Evolutionary conservation across 495 filamentous ascomycete species (phyloP).

Genomic region (Annulohypoxylon nitens): DNA sequence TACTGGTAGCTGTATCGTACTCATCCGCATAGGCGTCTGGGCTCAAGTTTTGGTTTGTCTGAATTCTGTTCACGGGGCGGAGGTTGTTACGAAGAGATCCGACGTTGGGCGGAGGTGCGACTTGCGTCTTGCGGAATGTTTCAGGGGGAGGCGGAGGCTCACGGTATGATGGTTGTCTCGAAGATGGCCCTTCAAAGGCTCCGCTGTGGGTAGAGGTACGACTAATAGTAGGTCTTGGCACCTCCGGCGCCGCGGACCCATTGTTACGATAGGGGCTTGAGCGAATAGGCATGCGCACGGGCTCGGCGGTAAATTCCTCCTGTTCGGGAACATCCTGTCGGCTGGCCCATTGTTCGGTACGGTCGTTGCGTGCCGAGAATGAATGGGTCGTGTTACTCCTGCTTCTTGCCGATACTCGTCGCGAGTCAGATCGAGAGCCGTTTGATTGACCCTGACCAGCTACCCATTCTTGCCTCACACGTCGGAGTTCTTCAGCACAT

Average conservation of each 20-base stretch:
- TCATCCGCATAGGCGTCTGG: conserved; percentile 74
- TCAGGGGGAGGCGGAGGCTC: conserved; percentile 49
- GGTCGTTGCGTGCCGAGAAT: conserved; percentile 57
- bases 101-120: conserved; percentile 50
- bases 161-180: conserved; percentile 40
- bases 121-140: conserved; percentile 49
- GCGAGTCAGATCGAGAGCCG: conserved; percentile 37
- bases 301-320: conserved; percentile 55
- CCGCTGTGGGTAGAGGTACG: conserved; percentile 66
- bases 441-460: conserved; percentile 46
- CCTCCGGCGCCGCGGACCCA: conserved; percentile 64
- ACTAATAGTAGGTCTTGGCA: conserved; percentile 51
- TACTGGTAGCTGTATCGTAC: conserved; percentile 71
- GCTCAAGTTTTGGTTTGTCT: conserved; percentile 67
- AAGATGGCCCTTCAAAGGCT: conserved; percentile 47
- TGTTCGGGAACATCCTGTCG: conserved; percentile 53
- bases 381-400: conserved; percentile 63
- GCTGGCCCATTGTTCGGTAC: conserved; percentile 50
- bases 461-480: conserved; percentile 63
- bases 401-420: conserved; percentile 55
- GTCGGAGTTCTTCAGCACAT: conserved; percentile 77
- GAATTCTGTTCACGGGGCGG: conserved; percentile 57
- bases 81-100: conserved; percentile 57
- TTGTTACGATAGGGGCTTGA: conserved; percentile 59
- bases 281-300: conserved; percentile 73